Conservation (phyloP, 1,139 yeast genomes). For the Wickerhamomyces sp. region DNA sequence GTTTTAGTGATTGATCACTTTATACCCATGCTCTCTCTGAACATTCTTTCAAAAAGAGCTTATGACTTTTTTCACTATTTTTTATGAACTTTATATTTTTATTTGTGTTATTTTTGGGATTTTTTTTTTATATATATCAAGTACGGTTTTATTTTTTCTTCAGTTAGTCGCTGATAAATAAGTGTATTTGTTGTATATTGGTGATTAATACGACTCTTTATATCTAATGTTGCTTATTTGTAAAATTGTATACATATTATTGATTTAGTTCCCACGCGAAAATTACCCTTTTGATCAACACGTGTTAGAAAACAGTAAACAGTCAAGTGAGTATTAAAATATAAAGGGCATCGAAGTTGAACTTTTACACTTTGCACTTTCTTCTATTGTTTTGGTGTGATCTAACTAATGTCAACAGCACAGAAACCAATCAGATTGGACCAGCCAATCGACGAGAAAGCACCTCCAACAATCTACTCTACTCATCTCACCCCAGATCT, state of each 20-base stretch:
- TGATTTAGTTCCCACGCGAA: background rate
- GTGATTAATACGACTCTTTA: background rate
- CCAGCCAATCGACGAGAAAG: conserved; percentile 47
- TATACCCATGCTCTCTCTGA: no score
- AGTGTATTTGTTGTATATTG: no score
- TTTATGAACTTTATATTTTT: no score
- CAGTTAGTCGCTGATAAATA: no score
- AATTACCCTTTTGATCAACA: background rate
- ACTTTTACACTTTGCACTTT: no score
- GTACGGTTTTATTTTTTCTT: no score
- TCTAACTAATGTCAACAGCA: conserved; percentile 9
- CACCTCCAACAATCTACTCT: conserved; percentile 45
- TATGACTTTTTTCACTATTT: no score
- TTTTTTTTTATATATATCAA: no score
- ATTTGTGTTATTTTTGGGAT: no score
- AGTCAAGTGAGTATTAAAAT: background rate
- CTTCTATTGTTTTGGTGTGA: background rate
- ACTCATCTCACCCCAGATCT: conserved; percentile 48
- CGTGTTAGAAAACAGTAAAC: background rate
- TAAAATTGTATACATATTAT: background rate
- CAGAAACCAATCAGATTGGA: conserved; percentile 49
- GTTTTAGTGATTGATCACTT: no score
- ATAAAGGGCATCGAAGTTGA: no score
- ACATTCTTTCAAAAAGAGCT: no score
- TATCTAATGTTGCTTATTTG: background rate